Percentiles rank a stretch among this genome's conserved stretches.
Evolutionary conservation across 352 stramenopile species (phyloP).

Genomic region (Halophytophthora polymorphica): DNA sequence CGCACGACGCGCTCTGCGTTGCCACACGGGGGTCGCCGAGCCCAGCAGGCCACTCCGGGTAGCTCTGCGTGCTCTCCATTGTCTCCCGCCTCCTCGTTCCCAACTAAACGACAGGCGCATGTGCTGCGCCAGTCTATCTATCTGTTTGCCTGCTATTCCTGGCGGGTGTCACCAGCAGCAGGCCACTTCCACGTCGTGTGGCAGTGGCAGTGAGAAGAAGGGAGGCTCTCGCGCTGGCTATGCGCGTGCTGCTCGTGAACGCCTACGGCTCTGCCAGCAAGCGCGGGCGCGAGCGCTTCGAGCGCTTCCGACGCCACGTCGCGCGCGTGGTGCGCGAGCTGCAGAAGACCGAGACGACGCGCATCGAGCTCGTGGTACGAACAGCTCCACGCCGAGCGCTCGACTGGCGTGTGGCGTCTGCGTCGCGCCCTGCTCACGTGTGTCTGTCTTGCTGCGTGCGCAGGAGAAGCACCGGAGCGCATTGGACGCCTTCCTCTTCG

Average conservation of each 20-base stretch:
- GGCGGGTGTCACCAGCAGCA: neutral
- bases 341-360: slow-evolving; percentile 59
- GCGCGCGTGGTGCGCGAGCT: slow-evolving; percentile 46
- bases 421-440: slow-evolving; percentile 1
- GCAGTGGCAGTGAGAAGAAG: neutral
- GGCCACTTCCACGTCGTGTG: neutral
- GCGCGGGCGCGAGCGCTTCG: slow-evolving; percentile 40
- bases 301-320: slow-evolving; percentile 52
- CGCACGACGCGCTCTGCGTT: slow-evolving; percentile 6
- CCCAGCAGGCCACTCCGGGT: slow-evolving; percentile 56
- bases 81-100: neutral
- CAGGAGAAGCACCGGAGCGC: slow-evolving; percentile 61
- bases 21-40: slow-evolving; percentile 50
- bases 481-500: slow-evolving; percentile 75
- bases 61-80: slow-evolving; percentile 27
- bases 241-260: slow-evolving; percentile 76
- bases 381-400: too few relatives aligned
- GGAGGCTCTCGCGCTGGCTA: slow-evolving; percentile 7
- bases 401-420: too few relatives aligned
- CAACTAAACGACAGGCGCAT: slow-evolving; percentile 1
- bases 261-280: slow-evolving; percentile 45
- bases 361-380: slow-evolving; percentile 62
- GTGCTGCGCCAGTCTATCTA: neutral
- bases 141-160: slow-evolving; percentile 6
- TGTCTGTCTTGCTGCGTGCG: neutral